phyloP scores from a whole-genome alignment of 1,284 basidiomycete genomes.

The Trametes sp. region DNA sequence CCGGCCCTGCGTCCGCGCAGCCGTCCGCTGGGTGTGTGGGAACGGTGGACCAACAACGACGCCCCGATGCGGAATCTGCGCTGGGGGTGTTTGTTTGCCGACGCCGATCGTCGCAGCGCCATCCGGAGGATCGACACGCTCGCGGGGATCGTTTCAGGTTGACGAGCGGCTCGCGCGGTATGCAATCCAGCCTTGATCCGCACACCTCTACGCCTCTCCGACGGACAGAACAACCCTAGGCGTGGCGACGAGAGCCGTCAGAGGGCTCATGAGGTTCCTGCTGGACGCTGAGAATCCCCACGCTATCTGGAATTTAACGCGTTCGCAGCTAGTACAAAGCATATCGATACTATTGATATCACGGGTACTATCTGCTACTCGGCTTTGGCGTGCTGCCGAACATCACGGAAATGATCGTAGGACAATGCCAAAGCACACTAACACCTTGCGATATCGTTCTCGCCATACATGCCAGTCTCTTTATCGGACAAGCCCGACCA shows the following conservation, averaged over 20 bases:
- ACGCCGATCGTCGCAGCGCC: conserved; percentile 13
- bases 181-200: neutral
- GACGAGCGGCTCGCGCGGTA: neutral
- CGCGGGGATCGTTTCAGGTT: neutral
- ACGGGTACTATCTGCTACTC: too few relatives aligned
- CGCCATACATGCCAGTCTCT: too few relatives aligned
- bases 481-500: too few relatives aligned
- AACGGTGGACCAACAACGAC: conserved; percentile 20
- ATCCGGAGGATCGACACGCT: neutral
- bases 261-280: neutral
- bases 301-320: too few relatives aligned
- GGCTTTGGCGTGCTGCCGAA: too few relatives aligned
- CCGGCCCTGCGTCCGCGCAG: neutral
- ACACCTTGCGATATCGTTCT: too few relatives aligned
- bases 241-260: neutral
- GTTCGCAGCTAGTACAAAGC: too few relatives aligned
- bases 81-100: conserved; percentile 19
- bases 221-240: neutral
- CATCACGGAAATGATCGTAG: too few relatives aligned
- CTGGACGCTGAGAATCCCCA: neutral
- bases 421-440: too few relatives aligned
- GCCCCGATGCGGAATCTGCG: conserved; percentile 5
- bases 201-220: neutral
- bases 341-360: too few relatives aligned
- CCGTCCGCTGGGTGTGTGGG: conserved; percentile 9